These are phyloP conservation scores for Mycena alexandri DNA, from an alignment of 768 basidiomycete genomes.

Conservation along the genomic window DNA sequence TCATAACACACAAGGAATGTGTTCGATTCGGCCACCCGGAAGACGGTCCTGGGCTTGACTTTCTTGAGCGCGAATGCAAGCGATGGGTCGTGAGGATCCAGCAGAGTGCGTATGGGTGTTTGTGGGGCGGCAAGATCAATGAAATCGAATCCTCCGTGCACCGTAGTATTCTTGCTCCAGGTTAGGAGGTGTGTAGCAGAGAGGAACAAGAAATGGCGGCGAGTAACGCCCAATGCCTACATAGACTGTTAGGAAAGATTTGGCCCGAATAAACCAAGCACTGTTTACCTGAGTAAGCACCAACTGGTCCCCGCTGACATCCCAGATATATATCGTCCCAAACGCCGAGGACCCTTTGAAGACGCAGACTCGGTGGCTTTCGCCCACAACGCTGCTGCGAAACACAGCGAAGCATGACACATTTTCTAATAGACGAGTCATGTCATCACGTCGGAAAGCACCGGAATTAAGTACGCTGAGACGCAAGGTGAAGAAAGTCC, in stretches of 20 bases:
- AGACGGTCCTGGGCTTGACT: conserved; percentile 79
- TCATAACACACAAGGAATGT: conserved; percentile 87
- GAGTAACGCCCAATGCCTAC: conserved; percentile 59
- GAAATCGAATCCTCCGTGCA: conserved; percentile 36
- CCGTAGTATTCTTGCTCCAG: conserved; percentile 25
- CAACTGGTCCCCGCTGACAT: conserved; percentile 42
- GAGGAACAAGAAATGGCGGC: conserved; percentile 83
- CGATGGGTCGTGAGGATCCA: conserved; percentile 77
- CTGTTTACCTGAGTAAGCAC: not conserved
- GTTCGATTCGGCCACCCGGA: conserved; percentile 68
- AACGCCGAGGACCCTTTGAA: conserved; percentile 81
- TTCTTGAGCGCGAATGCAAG: conserved; percentile 59
- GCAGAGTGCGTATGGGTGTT: conserved; percentile 70
- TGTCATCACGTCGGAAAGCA: not conserved
- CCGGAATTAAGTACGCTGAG: conserved; percentile 21
- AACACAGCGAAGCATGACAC: conserved; percentile 66
- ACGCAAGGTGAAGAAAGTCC: conserved; percentile 29
- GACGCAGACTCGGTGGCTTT: conserved; percentile 75
- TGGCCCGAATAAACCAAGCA: not conserved
- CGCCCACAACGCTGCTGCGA: conserved; percentile 67
- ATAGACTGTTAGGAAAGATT: too few species aligned
- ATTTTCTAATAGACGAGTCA: conserved; percentile 21
- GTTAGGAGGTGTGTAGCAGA: conserved; percentile 50
- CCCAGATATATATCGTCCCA: conserved; percentile 82
- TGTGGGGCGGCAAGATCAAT: conserved; percentile 78